Evolutionary conservation across 371 early-diverging fungal genomes (phyloP).

Genomic region (Mortierella sp.): DNA sequence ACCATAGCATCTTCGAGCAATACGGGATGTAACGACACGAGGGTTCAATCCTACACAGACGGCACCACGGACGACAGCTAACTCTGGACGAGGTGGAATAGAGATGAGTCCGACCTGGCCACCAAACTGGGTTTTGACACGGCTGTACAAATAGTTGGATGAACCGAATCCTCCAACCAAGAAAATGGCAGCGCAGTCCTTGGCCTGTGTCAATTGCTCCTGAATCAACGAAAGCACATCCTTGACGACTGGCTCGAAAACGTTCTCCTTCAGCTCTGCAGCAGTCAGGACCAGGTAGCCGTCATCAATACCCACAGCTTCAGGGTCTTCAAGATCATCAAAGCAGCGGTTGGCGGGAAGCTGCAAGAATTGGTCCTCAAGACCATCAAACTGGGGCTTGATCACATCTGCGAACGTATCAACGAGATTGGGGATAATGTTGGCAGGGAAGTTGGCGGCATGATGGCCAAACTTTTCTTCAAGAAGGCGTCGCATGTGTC

Average conservation of each 20-base stretch:
- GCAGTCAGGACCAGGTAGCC: slow-evolving; percentile 60
- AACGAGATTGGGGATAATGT: slow-evolving; percentile 67
- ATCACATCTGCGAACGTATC: slow-evolving; percentile 64
- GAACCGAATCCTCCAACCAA: slow-evolving; percentile 67
- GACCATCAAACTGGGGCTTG: slow-evolving; percentile 69
- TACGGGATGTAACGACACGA: slow-evolving; percentile 62
- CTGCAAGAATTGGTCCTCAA: slow-evolving; percentile 64
- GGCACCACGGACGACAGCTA: slow-evolving; percentile 52
- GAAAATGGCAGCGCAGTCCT: slow-evolving; percentile 58
- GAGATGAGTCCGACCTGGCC: slow-evolving; percentile 50
- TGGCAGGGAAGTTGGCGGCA: slow-evolving; percentile 63
- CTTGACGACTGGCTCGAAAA: slow-evolving; percentile 68
- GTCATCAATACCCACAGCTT: slow-evolving; percentile 67
- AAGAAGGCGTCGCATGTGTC: slow-evolving; percentile 66
- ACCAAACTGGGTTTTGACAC: slow-evolving; percentile 56
- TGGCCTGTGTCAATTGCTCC: slow-evolving; percentile 55
- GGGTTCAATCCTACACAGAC: slow-evolving; percentile 67
- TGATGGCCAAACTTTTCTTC: slow-evolving; percentile 63
- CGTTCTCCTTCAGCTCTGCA: slow-evolving; percentile 60
- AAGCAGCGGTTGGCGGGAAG: slow-evolving; percentile 63
- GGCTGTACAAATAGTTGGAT: slow-evolving; percentile 59
- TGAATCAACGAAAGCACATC: slow-evolving; percentile 61
- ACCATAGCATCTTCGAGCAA: slow-evolving; percentile 68
- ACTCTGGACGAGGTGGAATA: slow-evolving; percentile 53
- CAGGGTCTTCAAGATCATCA: slow-evolving; percentile 61